Conservation (phyloP, 176 grass and related monocot genomes). For the Oryza brachyantha region DNA sequence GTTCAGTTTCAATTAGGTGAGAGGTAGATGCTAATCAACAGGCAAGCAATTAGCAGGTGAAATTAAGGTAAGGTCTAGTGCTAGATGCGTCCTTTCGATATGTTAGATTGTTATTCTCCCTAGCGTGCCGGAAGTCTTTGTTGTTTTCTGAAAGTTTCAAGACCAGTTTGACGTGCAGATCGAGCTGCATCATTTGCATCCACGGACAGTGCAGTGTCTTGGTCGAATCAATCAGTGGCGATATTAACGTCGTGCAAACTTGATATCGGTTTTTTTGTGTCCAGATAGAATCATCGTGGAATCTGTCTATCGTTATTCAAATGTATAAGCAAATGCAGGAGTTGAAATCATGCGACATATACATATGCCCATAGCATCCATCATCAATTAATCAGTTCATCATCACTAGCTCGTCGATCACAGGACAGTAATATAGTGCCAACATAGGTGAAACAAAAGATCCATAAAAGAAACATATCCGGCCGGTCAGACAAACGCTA, state of each 20-base stretch:
- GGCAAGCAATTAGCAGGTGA: not conserved
- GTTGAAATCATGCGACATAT: not conserved
- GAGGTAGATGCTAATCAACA: not conserved
- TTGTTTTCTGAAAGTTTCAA: constrained; percentile 15
- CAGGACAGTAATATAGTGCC: not conserved
- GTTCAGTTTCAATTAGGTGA: not conserved
- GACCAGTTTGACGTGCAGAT: constrained; percentile 11
- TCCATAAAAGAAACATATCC: not conserved
- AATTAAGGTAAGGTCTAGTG: constrained; percentile 7
- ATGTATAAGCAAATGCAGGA: not conserved
- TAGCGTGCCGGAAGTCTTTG: constrained; percentile 8
- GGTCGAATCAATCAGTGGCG: constrained; percentile 30
- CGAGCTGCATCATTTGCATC: not conserved
- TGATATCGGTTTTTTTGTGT: not conserved
- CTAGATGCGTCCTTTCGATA: not conserved
- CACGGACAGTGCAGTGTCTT: not conserved
- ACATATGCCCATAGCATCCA: too few species aligned
- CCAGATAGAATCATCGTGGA: not conserved
- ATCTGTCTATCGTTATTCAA: not conserved
- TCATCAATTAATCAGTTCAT: too few species aligned
- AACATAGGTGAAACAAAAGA: not conserved
- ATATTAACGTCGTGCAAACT: not conserved
- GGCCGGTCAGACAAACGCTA: constrained; percentile 9
- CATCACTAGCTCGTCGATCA: not conserved
- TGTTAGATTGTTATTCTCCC: constrained; percentile 1